Evolutionary conservation across 225 moss, liverwort and hornwort genomes (phyloP).

Genomic region (Marchantia polymorpha): DNA sequence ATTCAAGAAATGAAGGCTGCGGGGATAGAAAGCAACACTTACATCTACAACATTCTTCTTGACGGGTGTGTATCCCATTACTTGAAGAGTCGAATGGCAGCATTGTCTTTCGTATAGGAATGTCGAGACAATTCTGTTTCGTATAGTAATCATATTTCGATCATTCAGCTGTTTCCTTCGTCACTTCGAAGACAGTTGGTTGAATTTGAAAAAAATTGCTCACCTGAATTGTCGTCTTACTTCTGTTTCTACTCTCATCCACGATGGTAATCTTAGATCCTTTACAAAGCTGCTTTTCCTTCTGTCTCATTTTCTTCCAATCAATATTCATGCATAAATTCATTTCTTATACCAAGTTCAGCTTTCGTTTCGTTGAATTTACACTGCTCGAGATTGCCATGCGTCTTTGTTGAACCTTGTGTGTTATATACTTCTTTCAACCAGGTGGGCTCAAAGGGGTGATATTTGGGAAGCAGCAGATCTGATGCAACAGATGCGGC

Average conservation of each 20-base stretch:
- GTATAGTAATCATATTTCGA: background rate
- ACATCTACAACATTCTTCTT: slow-evolving; percentile 74
- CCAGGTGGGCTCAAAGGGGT: slow-evolving; percentile 84
- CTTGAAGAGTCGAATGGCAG: too few relatives aligned
- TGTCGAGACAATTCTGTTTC: too few relatives aligned
- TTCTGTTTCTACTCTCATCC: background rate
- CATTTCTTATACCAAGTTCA: too few relatives aligned
- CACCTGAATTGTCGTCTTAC: background rate
- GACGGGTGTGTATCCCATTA: slow-evolving; percentile 54
- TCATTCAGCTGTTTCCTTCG: background rate
- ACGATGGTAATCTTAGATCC: background rate
- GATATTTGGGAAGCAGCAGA: slow-evolving; percentile 87
- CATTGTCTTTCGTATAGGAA: too few relatives aligned
- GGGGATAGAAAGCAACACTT: slow-evolving; percentile 59
- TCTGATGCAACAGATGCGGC: slow-evolving; percentile 77
- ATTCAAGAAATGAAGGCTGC: slow-evolving; percentile 57
- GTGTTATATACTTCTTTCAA: background rate
- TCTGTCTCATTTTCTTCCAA: background rate
- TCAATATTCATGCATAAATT: too few relatives aligned
- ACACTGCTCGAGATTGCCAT: too few relatives aligned
- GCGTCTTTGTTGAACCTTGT: too few relatives aligned
- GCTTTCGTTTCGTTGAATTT: too few relatives aligned
- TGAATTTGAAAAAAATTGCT: background rate
- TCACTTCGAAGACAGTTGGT: background rate
- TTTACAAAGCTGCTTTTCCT: background rate